Conservation (phyloP, 495 filamentous ascomycete species). For the Astrothelium subdiscretum region DNA sequence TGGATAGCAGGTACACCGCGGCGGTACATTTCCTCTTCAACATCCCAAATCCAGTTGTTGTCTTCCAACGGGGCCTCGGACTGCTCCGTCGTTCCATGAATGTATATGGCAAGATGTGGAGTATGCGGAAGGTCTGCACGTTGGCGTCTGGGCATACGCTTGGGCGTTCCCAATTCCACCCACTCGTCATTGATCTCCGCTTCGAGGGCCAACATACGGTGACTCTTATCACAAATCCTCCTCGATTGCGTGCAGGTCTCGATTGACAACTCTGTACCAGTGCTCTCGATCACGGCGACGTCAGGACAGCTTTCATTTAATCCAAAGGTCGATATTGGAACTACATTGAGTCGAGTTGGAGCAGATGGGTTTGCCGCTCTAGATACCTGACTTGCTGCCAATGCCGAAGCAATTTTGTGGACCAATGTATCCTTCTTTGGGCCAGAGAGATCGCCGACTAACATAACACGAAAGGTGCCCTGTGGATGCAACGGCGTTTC, state of each 20-base stretch:
- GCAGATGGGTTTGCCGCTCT: not conserved
- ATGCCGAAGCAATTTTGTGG: slow-evolving; percentile 13
- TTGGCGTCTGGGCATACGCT: not conserved
- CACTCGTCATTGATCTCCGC: not conserved
- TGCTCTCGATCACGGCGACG: slow-evolving; percentile 11
- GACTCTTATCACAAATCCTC: not conserved
- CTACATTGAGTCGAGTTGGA: slow-evolving; percentile 13
- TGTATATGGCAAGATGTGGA: not conserved
- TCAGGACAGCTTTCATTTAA: slow-evolving; percentile 4
- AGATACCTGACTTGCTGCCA: slow-evolving; percentile 3
- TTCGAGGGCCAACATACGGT: not conserved
- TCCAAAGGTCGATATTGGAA: slow-evolving; percentile 8
- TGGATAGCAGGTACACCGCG: not conserved
- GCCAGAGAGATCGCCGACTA: slow-evolving; percentile 11
- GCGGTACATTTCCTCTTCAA: not conserved
- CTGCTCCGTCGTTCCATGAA: not conserved
- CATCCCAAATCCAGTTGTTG: not conserved
- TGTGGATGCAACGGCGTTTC: slow-evolving; percentile 1
- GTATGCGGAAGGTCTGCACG: not conserved
- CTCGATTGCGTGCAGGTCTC: slow-evolving; percentile 10
- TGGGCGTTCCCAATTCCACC: not conserved
- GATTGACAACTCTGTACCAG: slow-evolving; percentile 8
- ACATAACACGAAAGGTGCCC: slow-evolving; percentile 13
- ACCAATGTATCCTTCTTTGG: slow-evolving; percentile 13
- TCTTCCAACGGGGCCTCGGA: not conserved